phyloP scores from a whole-genome alignment of 129 eudicot species.

The Pseudognaphalium luteoalbum region DNA sequence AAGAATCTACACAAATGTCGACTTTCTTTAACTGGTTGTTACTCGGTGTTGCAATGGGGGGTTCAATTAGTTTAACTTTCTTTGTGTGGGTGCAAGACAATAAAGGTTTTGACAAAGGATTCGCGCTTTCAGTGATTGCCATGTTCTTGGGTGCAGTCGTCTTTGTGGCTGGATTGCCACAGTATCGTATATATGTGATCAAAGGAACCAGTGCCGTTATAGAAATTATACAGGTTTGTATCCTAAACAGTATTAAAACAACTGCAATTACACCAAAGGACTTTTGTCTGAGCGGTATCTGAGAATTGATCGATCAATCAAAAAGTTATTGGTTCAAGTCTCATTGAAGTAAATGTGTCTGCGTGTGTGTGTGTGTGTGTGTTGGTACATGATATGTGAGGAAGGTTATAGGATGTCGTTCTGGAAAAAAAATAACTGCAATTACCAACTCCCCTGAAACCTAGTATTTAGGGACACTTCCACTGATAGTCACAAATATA shows the following conservation, averaged over 20 bases:
- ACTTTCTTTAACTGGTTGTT: slow-evolving; percentile 68
- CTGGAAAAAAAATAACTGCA: too few species aligned
- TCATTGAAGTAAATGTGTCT: too few species aligned
- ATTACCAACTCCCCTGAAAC: too few species aligned
- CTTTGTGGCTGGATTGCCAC: slow-evolving; percentile 44
- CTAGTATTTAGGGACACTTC: too few species aligned
- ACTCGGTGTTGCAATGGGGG: slow-evolving; percentile 45
- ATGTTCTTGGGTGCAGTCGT: slow-evolving; percentile 44
- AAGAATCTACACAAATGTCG: slow-evolving; percentile 53
- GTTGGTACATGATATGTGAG: too few species aligned
- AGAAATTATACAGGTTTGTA: slow-evolving; percentile 62
- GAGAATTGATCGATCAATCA: too few species aligned
- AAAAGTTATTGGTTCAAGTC: too few species aligned
- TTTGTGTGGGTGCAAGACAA: slow-evolving; percentile 68
- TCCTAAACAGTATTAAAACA: not conserved
- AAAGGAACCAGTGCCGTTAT: slow-evolving; percentile 56
- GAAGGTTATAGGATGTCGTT: too few species aligned
- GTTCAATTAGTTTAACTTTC: slow-evolving; percentile 48
- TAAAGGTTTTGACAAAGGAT: slow-evolving; percentile 71
- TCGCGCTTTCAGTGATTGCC: slow-evolving; percentile 40
- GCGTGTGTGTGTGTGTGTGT: too few species aligned
- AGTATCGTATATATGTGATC: slow-evolving; percentile 53
- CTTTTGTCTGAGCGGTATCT: not conserved
- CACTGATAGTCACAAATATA: too few species aligned
- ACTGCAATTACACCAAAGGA: not conserved